A percentile compares a stretch with the other conserved stretches of the same genome.
These are phyloP conservation scores for Violaceomyces palustris DNA, from an alignment of 1,284 basidiomycete species.

Conservation along the genomic window DNA sequence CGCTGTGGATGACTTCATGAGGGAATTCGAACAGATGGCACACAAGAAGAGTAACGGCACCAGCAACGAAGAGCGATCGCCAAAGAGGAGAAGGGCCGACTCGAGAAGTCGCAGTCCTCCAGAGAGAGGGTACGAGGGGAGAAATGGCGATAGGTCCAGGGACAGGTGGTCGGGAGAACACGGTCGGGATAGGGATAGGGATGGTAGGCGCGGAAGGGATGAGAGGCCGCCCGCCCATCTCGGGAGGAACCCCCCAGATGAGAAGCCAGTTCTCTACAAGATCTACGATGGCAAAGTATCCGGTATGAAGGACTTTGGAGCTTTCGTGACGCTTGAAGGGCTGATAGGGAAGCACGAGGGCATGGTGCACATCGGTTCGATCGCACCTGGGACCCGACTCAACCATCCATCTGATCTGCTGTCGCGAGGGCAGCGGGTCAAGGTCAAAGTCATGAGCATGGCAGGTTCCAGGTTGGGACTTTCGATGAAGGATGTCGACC, in stretches of 20 bases:
- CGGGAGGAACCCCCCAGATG: constrained; percentile 56
- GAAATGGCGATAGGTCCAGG: constrained; percentile 3
- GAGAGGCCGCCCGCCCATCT: constrained; percentile 21
- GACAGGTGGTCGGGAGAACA: too few species aligned
- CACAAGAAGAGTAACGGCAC: constrained; percentile 55
- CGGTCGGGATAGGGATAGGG: constrained; percentile 1
- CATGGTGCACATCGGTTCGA: constrained; percentile 91
- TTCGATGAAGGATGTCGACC: constrained; percentile 98
- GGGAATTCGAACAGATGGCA: constrained; percentile 66
- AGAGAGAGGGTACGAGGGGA: neutral
- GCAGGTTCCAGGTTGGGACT: constrained; percentile 74
- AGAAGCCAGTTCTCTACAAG: constrained; percentile 83
- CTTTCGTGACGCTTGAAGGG: constrained; percentile 85
- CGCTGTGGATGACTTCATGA: constrained; percentile 82
- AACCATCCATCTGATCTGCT: constrained; percentile 83
- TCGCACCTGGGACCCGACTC: constrained; percentile 68
- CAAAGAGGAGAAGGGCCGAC: constrained; percentile 6
- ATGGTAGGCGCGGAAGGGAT: constrained; percentile 8
- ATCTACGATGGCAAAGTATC: constrained; percentile 85
- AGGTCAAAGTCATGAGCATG: constrained; percentile 75
- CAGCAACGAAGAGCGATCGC: constrained; percentile 34
- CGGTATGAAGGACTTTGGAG: constrained; percentile 88
- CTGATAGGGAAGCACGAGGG: constrained; percentile 80
- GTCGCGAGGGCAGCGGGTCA: constrained; percentile 76
- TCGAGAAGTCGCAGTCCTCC: constrained; percentile 1